Base-by-base conservation (phyloP, 352 stramenopile species). In the Globisporangium spinosum region DNA sequence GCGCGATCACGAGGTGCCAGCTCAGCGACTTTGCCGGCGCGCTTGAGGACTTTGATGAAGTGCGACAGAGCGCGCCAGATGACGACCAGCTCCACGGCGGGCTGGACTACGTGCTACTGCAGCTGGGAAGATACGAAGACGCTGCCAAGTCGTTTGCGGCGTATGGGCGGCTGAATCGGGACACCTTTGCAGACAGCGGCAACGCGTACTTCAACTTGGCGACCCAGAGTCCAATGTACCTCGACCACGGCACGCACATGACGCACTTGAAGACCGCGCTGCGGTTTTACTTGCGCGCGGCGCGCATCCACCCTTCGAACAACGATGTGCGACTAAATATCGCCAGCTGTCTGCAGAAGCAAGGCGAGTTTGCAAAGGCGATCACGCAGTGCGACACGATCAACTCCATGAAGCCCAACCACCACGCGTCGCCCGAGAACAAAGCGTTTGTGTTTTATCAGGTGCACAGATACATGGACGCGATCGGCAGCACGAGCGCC, bases 121-220 rank as follows among this genome's bases (percentile, higher is more conserved):
- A 93, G 55, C 71, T 92, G 2, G 83, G 83, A n/a, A 74, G 80
- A 27, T 90, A 91, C 40, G 77, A 89, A 47, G 76, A 89, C 32
- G 85, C 85, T 8, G 83, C 83, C 1, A 77, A 70, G 23, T 79
- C 80, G 29, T 93, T 93, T 53, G 79, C 80, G 9, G 78, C 75
- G 7, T 89, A 89, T 65, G 83, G 85, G 13, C 75, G 82, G 0
- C 59, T 87, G 9, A 86, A 75, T 51, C 77, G 80, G 32, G 82
- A 93, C 53, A 91, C 83, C 6, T 89, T 85, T 53, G 77, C 77
- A 0, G 85, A 93, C 60, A 88, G 79, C n/a, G 85, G 82, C 53
- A 93, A 92, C 56, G 82, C 83, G 2, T 89, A 90, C 68, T 91
- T 91, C 25, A 93, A 86, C 63, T 66, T 93, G 60, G 85, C 73